A percentile compares a stretch with the other conserved stretches of the same genome.
These are phyloP conservation scores for Metschnikowia gruessii DNA, from an alignment of 805 yeast genomes.

Conservation along the genomic window DNA sequence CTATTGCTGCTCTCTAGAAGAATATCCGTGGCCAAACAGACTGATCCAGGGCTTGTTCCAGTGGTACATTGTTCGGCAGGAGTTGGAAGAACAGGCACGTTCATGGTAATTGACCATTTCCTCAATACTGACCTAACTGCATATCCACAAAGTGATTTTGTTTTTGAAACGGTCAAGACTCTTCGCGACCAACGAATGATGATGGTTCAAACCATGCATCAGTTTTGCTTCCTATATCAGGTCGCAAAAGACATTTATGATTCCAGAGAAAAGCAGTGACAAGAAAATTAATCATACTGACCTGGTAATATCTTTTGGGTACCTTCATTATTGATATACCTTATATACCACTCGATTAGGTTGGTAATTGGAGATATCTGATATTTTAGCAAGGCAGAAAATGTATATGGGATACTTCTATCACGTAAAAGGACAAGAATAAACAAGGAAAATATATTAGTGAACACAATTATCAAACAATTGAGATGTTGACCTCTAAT, in stretches of 20 bases:
- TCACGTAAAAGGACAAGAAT: too few species aligned
- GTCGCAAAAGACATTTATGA: slow-evolving; percentile 15
- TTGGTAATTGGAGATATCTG: too few species aligned
- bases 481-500: too few species aligned
- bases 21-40: slow-evolving; percentile 3
- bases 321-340: neutral
- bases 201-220: slow-evolving; percentile 45
- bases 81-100: slow-evolving; percentile 92
- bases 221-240: slow-evolving; percentile 37
- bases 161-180: slow-evolving; percentile 26
- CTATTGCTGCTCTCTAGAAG: slow-evolving; percentile 15
- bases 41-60: slow-evolving; percentile 25
- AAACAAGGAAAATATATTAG: too few species aligned
- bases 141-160: slow-evolving; percentile 22
- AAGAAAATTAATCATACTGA: neutral
- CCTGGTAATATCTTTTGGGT: neutral
- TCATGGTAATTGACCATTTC: slow-evolving; percentile 37
- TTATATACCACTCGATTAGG: neutral
- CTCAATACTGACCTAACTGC: slow-evolving; percentile 7
- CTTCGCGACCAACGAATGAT: slow-evolving; percentile 37
- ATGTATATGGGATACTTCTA: too few species aligned
- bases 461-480: too few species aligned
- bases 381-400: too few species aligned
- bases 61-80: slow-evolving; percentile 89
- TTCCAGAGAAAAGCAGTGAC: neutral